Conservation (phyloP, 768 basidiomycete genomes). For the Macrolepiota dolichaula region DNA sequence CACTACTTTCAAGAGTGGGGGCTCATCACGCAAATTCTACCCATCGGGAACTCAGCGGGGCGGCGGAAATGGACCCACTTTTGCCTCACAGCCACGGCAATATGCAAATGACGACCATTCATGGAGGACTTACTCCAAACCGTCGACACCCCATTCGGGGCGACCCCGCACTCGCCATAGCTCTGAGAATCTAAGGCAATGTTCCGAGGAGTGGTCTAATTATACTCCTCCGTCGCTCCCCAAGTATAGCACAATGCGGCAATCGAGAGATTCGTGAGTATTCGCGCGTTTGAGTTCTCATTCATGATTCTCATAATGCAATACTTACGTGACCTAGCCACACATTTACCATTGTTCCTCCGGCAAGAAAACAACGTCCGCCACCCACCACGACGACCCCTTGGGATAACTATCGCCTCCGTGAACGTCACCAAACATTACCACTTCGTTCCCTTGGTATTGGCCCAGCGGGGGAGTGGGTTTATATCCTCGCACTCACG, state of each 20-base stretch:
- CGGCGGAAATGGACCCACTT: neutral
- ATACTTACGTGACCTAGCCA: neutral
- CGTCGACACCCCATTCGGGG: neutral
- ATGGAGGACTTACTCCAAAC: neutral
- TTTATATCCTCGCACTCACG: slow-evolving; percentile 58
- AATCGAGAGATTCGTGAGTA: slow-evolving; percentile 5
- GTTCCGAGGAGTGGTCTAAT: neutral
- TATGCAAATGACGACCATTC: slow-evolving; percentile 6
- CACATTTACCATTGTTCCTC: slow-evolving; percentile 9
- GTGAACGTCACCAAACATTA: slow-evolving; percentile 12
- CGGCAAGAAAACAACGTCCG: neutral
- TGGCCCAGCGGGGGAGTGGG: slow-evolving; percentile 55
- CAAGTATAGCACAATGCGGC: neutral
- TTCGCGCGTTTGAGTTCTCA: neutral
- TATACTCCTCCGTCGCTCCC: neutral
- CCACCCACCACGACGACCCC: neutral
- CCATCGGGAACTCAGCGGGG: slow-evolving; percentile 13
- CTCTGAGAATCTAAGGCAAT: slow-evolving; percentile 2
- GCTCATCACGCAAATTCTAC: slow-evolving; percentile 19
- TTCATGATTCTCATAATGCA: too few species aligned
- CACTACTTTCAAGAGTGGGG: slow-evolving; percentile 19
- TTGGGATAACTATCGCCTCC: slow-evolving; percentile 4
- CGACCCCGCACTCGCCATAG: neutral
- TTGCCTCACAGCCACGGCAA: neutral
- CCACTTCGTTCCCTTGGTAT: slow-evolving; percentile 39